Base-by-base conservation (phyloP, 768 basidiomycete species). In the Boletus bicolor region DNA sequence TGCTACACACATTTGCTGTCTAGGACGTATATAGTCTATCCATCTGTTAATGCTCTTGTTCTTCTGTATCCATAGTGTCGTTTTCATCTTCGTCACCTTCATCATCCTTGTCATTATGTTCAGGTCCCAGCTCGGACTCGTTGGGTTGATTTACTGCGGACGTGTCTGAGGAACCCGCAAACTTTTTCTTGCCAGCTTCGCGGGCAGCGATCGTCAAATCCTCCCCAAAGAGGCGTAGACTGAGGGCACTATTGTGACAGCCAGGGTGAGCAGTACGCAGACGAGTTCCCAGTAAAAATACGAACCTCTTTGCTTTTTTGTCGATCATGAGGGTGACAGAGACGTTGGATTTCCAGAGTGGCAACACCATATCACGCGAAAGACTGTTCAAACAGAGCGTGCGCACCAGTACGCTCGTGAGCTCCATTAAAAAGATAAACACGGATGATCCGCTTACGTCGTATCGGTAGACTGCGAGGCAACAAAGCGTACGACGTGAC, bases 281-380 rank as follows among this genome's bases (percentile, higher is more conserved):
- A 9, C 36, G 9, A 21, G n/a, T 30, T 10, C 5, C 19, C 15
- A 12, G 15, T 17, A 10, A 35, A 24, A 34, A 68, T 7, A 41
- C 76, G 11, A 43, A 93, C 95, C 89, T 92, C 74, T 98, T 98
- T 26, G 93, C 91, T 66, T 90, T 90, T 72, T 98, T 99, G 73
- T 98, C 94, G 51, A 97, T 85, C 93, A 98, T 93, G 55, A 98
- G 77, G 0, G 88, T 84, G 50, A 96, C 68, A 0, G 93, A 96
- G 12, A 85, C 83, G 55, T 87, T 87, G 2, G 93, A 93, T 73
- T 91, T 94, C 97, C 96, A 98, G 49, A 98, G 80, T 0, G 97
- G 96, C n/a, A 98, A 74, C n/a, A 88, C 71, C 26, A 98, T 77
- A 49, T 93, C 86, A 61, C 91, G 84, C n/a, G 80, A 76, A 36